Conservation (phyloP, 768 basidiomycete species). For the Kwoniella botswanensis region DNA sequence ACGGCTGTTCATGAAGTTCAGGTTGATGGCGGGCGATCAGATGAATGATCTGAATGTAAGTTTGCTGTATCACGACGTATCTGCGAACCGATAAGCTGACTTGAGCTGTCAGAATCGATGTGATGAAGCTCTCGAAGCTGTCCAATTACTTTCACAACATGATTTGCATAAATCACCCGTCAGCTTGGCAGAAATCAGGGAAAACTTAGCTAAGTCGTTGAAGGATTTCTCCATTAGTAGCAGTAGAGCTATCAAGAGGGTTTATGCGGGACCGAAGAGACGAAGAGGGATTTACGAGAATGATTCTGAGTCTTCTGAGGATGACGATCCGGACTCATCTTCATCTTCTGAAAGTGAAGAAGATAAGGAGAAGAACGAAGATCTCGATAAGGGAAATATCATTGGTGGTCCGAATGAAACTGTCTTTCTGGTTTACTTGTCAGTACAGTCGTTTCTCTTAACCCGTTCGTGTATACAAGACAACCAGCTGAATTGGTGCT, state of each 20-base stretch:
- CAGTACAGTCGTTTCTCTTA: slow-evolving; percentile 54
- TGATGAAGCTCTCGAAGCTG: slow-evolving; percentile 47
- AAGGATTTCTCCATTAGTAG: slow-evolving; percentile 61
- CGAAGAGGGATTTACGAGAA: slow-evolving; percentile 35
- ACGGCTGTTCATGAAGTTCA: slow-evolving; percentile 53
- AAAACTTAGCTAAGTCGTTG: slow-evolving; percentile 43
- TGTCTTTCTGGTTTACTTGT: slow-evolving; percentile 92
- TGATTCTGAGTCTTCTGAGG: slow-evolving; percentile 5
- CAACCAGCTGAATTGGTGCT: background rate
- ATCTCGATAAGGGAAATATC: slow-evolving; percentile 23
- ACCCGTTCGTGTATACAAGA: background rate
- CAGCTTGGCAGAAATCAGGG: slow-evolving; percentile 32
- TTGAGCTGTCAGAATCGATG: slow-evolving; percentile 27
- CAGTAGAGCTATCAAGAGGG: slow-evolving; percentile 77
- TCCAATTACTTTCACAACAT: slow-evolving; percentile 32
- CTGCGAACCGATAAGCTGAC: background rate
- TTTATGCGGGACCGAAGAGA: slow-evolving; percentile 63
- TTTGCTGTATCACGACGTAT: background rate
- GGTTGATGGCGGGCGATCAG: slow-evolving; percentile 50
- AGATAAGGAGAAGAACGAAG: slow-evolving; percentile 10
- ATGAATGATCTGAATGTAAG: slow-evolving; percentile 53
- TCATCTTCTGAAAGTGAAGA: background rate
- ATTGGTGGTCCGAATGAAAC: slow-evolving; percentile 67
- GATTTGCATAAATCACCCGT: slow-evolving; percentile 8
- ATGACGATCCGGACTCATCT: background rate